Evolutionary conservation across 805 yeast genomes (phyloP), one percentile per base, ranked within the genome.

Genomic region (Alloascoidea africana): DNA sequence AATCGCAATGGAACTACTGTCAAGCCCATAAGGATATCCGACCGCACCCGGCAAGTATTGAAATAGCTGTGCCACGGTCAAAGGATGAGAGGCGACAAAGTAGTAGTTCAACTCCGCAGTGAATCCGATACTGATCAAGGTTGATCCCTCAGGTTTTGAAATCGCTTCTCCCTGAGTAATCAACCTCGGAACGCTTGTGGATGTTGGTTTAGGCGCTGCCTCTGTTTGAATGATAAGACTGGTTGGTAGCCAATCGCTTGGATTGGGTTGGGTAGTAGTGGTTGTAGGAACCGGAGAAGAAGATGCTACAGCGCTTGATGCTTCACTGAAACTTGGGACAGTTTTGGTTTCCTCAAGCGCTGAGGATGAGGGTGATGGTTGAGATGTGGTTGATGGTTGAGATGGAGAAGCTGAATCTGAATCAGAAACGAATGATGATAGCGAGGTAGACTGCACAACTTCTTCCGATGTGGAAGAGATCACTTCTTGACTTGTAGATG

Each of bases 11-110:
- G 61, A 58, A 4, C 68, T 52, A 14, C 48, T 43, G 8, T 59
- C 53, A 46, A 84, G 76, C 39, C 94, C 86, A 50, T 58, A 68
- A 1, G 64, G 58, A 40, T 91, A 61, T 13, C 79, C 81, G 27
- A 56, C 56, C n/a, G n/a, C n/a, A n/a, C n/a, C n/a, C n/a, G 97
- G 96, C 49, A 91, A 66, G 55, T 76, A 86, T 50, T 80, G 73
- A 59, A 84, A 80, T 36, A 84, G 77, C 58, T 83, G 94, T 3
- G 94, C 91, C 8, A 87, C 80, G 2, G 91, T 67, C 37, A 78
- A 58, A 1, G 89, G 68, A 53, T 77, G 72, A 41, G 66, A 58
- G 34, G 79, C 93, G 41, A 84, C 83, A 53, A 81, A 84, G 36
- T 84, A 83, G 57, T 87, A 89, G 57, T 85, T 86, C 58, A 86